Evolutionary conservation across 306 rosid genomes (phyloP).

Genomic region (Leucaena leucocephala): DNA sequence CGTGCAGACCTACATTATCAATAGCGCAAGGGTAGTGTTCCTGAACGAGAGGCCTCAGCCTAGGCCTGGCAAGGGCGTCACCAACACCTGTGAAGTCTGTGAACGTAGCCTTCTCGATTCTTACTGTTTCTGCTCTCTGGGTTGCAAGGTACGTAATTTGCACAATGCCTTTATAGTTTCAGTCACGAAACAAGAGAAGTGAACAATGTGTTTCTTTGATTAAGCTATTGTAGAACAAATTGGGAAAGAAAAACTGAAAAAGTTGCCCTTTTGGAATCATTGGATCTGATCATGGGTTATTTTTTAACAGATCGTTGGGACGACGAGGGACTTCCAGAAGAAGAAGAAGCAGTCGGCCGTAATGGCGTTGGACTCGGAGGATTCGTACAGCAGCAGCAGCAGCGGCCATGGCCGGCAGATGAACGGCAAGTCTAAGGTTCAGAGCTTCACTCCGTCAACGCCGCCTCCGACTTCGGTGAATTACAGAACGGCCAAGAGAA

Average conservation of each 20-base stretch:
- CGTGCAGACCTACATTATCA: conserved; percentile 81
- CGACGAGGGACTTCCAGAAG: conserved; percentile 57
- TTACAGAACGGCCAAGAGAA: conserved; percentile 78
- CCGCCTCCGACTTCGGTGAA: conserved; percentile 82
- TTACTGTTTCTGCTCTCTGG: conserved; percentile 89
- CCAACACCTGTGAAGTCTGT: conserved; percentile 94
- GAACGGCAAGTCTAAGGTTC: conserved; percentile 40
- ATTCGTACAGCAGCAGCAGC: conserved; percentile 71
- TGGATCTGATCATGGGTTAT: conserved; percentile 23
- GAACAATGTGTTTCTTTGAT: not conserved
- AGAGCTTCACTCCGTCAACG: conserved; percentile 82
- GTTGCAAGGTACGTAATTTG: conserved; percentile 74
- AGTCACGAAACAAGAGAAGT: not conserved
- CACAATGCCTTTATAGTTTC: not conserved
- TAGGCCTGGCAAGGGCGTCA: conserved; percentile 86
- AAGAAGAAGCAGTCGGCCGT: conserved; percentile 46
- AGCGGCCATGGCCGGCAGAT: conserved; percentile 64
- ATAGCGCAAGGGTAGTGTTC: conserved; percentile 77
- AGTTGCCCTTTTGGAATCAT: not conserved
- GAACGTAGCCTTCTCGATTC: conserved; percentile 94
- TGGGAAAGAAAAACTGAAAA: not conserved
- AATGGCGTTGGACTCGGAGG: conserved; percentile 79
- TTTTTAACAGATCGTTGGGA: conserved; percentile 66
- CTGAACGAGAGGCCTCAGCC: conserved; percentile 79
- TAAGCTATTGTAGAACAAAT: not conserved